Evolutionary conservation across 257 asterid genomes (phyloP).

Genomic region (Capsicum baccatum): DNA sequence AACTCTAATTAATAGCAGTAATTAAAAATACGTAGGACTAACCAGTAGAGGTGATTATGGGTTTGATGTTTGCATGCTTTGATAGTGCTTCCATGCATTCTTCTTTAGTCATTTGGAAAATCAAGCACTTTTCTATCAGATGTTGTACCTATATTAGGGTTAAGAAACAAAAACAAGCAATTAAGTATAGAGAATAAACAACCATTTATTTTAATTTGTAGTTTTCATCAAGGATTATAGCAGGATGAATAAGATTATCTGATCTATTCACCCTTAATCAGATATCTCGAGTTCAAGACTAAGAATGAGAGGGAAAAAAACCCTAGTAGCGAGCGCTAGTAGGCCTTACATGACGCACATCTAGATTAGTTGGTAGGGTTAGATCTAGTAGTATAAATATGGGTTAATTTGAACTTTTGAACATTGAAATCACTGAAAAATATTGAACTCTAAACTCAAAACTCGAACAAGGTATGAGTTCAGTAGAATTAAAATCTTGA

Average conservation of each 20-base stretch:
- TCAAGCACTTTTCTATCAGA: slow-evolving; percentile 80
- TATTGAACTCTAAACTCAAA: too few relatives aligned
- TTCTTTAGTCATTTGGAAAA: slow-evolving; percentile 81
- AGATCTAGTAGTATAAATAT: neutral
- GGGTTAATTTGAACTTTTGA: neutral
- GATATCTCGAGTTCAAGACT: too few relatives aligned
- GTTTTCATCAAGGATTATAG: neutral
- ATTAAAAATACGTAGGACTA: neutral
- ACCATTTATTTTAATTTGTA: neutral
- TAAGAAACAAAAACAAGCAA: neutral
- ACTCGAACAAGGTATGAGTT: neutral
- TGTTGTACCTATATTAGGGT: slow-evolving; percentile 50
- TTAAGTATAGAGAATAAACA: neutral
- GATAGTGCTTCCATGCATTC: slow-evolving; percentile 94
- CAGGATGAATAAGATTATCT: too few relatives aligned
- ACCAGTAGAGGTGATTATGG: slow-evolving; percentile 69
- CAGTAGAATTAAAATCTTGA: too few relatives aligned
- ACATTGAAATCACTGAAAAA: neutral
- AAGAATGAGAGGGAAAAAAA: too few relatives aligned
- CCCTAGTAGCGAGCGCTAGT: neutral
- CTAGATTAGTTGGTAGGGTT: neutral
- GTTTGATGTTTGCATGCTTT: slow-evolving; percentile 83
- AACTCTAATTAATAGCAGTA: neutral
- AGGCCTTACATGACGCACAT: too few relatives aligned
- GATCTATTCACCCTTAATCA: too few relatives aligned